Base-by-base conservation (phyloP, 768 basidiomycete genomes). In the Lentinula sp. region DNA sequence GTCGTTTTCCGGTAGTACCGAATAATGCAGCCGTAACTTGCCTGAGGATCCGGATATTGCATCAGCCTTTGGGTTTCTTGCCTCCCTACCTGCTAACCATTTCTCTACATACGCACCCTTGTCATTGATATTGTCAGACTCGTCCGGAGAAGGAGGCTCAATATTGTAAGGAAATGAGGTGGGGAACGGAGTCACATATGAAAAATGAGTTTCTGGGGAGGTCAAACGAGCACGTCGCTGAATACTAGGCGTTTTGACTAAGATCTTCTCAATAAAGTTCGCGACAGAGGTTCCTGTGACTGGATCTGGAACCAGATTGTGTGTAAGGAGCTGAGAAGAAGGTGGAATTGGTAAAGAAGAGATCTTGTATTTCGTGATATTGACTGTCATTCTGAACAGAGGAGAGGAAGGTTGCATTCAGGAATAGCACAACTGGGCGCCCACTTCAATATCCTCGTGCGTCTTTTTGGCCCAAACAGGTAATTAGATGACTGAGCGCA, bases 171-270 rank as follows among this genome's bases (percentile, higher is more conserved):
- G 96, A 72, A 97, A 98, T 2, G 86, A 75, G 0, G 90, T 62
- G 8, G 93, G 92, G 64, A 93, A 81, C 0, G 96, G 95, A 3
- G 90, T 81, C 59, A 93, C 87, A 69, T 87, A 85, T n/a, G 88
- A 82, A 73, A 85, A 95, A 71, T 95, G 93, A 4, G 82, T 81
- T 43, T 79, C 70, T 0, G 77, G 69, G 0, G 80, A 72, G 16
- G 90, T 74, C 1, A 91, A 75, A 61, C 87, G 82, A 41, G 87
- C 80, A 59, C 91, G 81, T 18, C 90, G 84, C 69, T 90, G 90
- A 20, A 86, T 63, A 68, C 85, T 88, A 0, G 92, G 91, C 2
- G 71, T 76, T 37, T 68, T 76, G 6, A 67, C 69, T 57, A 87
- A 79, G 9, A 85, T 72, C 16, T 78, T 72, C 13, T 76, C 71